These are phyloP conservation scores for Peronosclerospora sorghi DNA, from an alignment of 352 stramenopile genomes.

Conservation along the genomic window DNA sequence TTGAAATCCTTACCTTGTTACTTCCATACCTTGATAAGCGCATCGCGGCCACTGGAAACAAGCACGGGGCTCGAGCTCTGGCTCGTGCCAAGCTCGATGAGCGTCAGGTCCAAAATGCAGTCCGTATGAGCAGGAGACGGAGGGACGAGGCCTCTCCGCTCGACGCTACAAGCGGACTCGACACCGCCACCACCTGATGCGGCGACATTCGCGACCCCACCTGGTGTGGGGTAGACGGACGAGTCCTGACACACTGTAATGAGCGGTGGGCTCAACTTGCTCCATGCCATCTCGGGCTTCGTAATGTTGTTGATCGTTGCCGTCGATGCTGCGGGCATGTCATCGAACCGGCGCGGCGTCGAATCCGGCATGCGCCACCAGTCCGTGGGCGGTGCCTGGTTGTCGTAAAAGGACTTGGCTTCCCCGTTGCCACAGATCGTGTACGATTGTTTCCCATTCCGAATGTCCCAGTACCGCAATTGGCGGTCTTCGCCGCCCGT, in stretches of 20 bases:
- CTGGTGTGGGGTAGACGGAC: slow-evolving; percentile 48
- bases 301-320: slow-evolving; percentile 31
- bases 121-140: slow-evolving; percentile 87
- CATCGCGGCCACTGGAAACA: slow-evolving; percentile 89
- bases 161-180: slow-evolving; percentile 70
- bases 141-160: slow-evolving; percentile 78
- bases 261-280: slow-evolving; percentile 68
- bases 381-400: slow-evolving; percentile 55
- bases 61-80: slow-evolving; percentile 58
- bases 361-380: slow-evolving; percentile 67
- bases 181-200: slow-evolving; percentile 42
- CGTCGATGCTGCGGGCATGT: slow-evolving; percentile 18
- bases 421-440: slow-evolving; percentile 85
- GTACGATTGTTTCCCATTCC: slow-evolving; percentile 88
- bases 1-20: slow-evolving; percentile 24
- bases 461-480: slow-evolving; percentile 97
- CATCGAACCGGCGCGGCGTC: slow-evolving; percentile 14
- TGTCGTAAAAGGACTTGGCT: slow-evolving; percentile 82
- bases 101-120: slow-evolving; percentile 92
- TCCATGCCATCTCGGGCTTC: slow-evolving; percentile 83
- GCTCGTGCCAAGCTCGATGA: slow-evolving; percentile 83
- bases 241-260: slow-evolving; percentile 82
- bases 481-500: slow-evolving; percentile 90
- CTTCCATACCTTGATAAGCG: slow-evolving; percentile 94
- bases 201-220: slow-evolving; percentile 13